phyloP scores from a whole-genome alignment of 2,329 filamentous ascomycete species.

The Xylogone sp. region DNA sequence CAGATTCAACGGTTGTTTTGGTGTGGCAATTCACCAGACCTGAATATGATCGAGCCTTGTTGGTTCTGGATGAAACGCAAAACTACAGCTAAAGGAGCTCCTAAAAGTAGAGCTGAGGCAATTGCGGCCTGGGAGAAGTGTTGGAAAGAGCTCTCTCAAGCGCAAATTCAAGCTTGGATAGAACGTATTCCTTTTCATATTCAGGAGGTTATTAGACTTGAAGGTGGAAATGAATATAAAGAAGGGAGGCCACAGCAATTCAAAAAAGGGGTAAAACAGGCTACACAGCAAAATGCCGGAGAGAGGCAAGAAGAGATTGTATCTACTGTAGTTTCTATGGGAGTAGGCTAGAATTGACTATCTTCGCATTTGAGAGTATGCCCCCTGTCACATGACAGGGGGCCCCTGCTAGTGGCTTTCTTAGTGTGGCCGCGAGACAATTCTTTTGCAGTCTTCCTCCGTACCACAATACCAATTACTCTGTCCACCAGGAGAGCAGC shows the following conservation, averaged over 20 bases:
- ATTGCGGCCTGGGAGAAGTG: conserved; percentile 3
- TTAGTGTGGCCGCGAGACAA: too few relatives aligned
- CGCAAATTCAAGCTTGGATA: conserved; percentile 15
- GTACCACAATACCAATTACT: too few relatives aligned
- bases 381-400: neutral
- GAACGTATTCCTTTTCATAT: conserved; percentile 11
- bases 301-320: neutral
- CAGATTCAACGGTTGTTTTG: neutral
- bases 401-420: too few relatives aligned
- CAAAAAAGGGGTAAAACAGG: neutral
- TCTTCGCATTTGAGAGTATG: neutral
- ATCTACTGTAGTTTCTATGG: neutral
- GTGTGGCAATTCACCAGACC: conserved; percentile 3
- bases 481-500: too few relatives aligned
- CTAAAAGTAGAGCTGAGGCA: neutral
- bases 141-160: conserved; percentile 10
- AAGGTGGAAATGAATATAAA: conserved; percentile 1
- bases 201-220: conserved; percentile 5
- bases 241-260: too few relatives aligned
- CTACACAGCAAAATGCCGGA: neutral
- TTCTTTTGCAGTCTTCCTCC: too few relatives aligned
- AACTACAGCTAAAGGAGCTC: conserved; percentile 6
- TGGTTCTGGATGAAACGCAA: conserved; percentile 7
- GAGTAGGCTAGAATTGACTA: neutral
- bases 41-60: conserved; percentile 7